Evolutionary conservation across 148 eudicot genomes (phyloP).

Genomic region (Dianthus caryophyllus): DNA sequence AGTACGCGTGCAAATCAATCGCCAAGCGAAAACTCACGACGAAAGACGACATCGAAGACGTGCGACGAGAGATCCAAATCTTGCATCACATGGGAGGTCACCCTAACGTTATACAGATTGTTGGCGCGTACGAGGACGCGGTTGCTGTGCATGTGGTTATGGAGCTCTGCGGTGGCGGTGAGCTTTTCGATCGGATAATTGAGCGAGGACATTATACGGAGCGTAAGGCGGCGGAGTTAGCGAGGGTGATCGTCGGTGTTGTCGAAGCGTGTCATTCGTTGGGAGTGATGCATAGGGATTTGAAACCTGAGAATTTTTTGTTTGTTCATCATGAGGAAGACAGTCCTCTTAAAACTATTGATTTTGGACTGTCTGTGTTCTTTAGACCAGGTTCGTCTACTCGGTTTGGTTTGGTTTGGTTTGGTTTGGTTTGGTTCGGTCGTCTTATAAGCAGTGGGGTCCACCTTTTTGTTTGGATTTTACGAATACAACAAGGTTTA

Average conservation of each 20-base stretch:
- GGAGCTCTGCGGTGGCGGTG: constrained; percentile 32
- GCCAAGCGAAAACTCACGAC: constrained; percentile 31
- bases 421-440: neutral
- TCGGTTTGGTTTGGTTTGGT: neutral
- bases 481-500: too few species aligned
- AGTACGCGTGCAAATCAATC: constrained; percentile 31
- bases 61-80: constrained; percentile 33
- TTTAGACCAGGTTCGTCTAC: constrained; percentile 23
- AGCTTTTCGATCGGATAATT: constrained; percentile 32
- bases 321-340: constrained; percentile 27
- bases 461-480: too few species aligned
- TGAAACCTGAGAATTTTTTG: constrained; percentile 42
- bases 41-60: constrained; percentile 30
- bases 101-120: constrained; percentile 22
- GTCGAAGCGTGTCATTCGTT: constrained; percentile 33
- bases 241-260: constrained; percentile 32
- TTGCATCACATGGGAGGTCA: constrained; percentile 30
- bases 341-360: constrained; percentile 28
- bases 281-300: constrained; percentile 33
- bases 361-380: constrained; percentile 34
- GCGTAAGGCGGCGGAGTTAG: constrained; percentile 30
- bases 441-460: neutral
- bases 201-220: constrained; percentile 31
- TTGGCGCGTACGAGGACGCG: constrained; percentile 29
- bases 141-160: constrained; percentile 33